These are phyloP conservation scores for Sporothrix pseudoabietina DNA, from an alignment of 2,329 filamentous ascomycete species.

Conservation along the genomic window DNA sequence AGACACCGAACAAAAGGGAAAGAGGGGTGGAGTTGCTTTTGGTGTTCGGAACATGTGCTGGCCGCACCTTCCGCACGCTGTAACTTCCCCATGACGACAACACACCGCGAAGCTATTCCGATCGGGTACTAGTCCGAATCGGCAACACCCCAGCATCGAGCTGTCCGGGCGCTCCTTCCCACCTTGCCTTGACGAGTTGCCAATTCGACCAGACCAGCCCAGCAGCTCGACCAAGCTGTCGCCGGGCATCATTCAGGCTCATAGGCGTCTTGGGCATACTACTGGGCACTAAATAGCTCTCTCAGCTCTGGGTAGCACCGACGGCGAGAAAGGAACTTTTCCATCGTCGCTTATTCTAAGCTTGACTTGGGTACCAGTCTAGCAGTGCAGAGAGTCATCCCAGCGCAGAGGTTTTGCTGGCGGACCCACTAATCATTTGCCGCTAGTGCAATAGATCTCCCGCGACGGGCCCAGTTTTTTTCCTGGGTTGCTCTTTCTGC, in stretches of 20 bases:
- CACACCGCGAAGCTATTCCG: not conserved
- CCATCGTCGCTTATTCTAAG: not conserved
- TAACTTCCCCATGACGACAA: conserved; percentile 21
- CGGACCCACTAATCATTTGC: not conserved
- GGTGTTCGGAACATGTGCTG: conserved; percentile 7
- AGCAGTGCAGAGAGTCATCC: not conserved
- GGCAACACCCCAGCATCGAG: not conserved
- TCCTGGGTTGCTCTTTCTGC: not conserved
- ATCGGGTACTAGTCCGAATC: conserved; percentile 15
- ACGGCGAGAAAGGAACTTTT: not conserved
- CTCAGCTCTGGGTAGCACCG: not conserved
- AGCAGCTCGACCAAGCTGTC: not conserved
- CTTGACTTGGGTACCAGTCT: conserved; percentile 6
- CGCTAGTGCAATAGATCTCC: conserved; percentile 24
- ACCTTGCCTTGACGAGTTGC: not conserved
- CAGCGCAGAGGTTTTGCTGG: not conserved
- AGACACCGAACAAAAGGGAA: not conserved
- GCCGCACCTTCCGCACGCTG: not conserved
- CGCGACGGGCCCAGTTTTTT: conserved; percentile 9
- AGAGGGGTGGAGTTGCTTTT: not conserved
- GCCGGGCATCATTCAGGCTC: not conserved
- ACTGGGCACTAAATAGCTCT: not conserved
- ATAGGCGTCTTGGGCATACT: not conserved
- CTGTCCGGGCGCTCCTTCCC: conserved; percentile 4
- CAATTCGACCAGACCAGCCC: not conserved